A percentile compares a stretch with the other conserved stretches of the same genome.
Evolutionary conservation across 2,329 filamentous ascomycete species (phyloP).

Genomic region (Didymella sp.): DNA sequence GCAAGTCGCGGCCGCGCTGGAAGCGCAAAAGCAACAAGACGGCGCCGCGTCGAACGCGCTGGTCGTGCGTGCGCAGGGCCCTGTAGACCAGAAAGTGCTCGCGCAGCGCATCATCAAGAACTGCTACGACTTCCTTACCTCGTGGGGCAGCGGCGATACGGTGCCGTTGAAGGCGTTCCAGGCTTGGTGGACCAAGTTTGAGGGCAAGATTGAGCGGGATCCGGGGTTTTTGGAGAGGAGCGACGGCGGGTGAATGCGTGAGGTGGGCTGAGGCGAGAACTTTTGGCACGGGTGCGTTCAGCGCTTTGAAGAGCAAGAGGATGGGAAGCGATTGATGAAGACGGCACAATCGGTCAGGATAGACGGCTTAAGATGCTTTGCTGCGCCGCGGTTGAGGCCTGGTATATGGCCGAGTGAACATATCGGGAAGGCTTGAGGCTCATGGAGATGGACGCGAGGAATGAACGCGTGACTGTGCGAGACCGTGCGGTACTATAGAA

Average conservation of each 20-base stretch:
- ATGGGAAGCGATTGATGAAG: no score
- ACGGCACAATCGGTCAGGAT: no score
- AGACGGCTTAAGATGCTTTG: no score
- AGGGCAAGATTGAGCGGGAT: conserved; percentile 82
- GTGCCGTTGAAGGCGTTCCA: conserved; percentile 95
- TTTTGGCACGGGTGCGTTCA: no score
- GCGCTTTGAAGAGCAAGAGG: no score
- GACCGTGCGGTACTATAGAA: no score
- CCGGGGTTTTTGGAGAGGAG: conserved; percentile 85
- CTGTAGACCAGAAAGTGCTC: conserved; percentile 69
- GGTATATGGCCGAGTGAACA: no score
- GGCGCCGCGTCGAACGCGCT: conserved; percentile 35
- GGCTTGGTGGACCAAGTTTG: conserved; percentile 98
- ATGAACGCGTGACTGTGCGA: no score
- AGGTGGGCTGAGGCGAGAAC: no score
- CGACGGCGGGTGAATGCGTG: conserved; percentile 52
- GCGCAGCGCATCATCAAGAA: conserved; percentile 96
- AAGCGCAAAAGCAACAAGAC: conserved; percentile 49
- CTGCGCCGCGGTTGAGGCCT: no score
- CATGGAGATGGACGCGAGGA: no score
- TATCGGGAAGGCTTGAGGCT: no score
- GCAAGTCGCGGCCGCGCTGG: conserved; percentile 73
- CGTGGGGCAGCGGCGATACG: conserved; percentile 81
- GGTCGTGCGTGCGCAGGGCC: conserved; percentile 47
- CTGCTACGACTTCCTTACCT: conserved; percentile 93